Conservation (phyloP, 2,329 filamentous ascomycete species). For the Colletotrichum karsti region DNA sequence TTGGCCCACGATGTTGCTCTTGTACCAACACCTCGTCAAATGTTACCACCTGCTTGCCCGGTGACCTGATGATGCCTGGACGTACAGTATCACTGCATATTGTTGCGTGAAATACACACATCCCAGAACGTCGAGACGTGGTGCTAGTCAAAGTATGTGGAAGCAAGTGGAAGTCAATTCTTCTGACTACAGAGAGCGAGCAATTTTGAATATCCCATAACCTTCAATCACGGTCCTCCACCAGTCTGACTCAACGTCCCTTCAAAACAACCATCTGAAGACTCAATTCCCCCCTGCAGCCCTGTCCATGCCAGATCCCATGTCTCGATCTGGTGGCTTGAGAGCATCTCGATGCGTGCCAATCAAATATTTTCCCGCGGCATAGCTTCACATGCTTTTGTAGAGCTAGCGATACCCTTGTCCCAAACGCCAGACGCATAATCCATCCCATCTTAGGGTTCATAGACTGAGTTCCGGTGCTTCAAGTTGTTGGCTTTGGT, state of each 20-base stretch:
- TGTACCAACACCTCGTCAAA: background rate
- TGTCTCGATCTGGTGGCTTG: constrained; percentile 7
- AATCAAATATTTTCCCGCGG: background rate
- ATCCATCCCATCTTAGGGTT: background rate
- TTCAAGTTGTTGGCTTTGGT: background rate
- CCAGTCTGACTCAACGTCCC: background rate
- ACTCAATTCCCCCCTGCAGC: background rate
- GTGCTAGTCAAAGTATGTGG: too few relatives aligned
- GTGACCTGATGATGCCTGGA: background rate
- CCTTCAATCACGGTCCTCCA: background rate
- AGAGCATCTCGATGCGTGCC: constrained; percentile 5
- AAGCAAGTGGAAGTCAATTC: background rate
- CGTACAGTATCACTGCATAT: background rate
- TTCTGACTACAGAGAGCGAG: background rate
- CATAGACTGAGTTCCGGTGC: background rate
- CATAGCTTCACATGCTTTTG: background rate
- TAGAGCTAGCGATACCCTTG: background rate
- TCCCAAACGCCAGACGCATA: background rate
- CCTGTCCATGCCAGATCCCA: background rate
- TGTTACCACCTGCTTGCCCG: background rate
- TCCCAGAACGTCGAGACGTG: too few relatives aligned
- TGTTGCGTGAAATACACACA: background rate
- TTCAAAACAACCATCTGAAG: background rate
- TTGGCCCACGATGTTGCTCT: background rate
- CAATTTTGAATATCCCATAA: background rate